Base-by-base conservation (phyloP, 2,329 filamentous ascomycete genomes). In the Tolypocladium nubicola region DNA sequence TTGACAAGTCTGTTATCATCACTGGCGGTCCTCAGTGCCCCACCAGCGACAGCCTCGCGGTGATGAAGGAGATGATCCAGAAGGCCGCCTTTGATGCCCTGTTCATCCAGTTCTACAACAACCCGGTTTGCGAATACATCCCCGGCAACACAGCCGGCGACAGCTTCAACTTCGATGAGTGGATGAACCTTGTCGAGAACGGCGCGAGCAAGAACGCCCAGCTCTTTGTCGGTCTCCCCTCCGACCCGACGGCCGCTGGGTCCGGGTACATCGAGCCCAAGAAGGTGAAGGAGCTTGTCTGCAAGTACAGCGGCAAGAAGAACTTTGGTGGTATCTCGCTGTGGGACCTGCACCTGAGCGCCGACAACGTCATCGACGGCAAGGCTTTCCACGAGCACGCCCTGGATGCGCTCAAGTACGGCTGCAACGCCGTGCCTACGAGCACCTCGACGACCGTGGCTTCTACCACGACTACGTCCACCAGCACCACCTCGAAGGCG, bases 81-180 rank as follows among this genome's bases (percentile, higher is more conserved):
- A 64, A 72, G 56, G 68, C 71, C 47, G 64, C 71, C 50, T 75
- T 79, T 60, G 73, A 76, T 33, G 69, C 72, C 16, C 66, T 76
- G 45, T 78, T 75, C 63, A 65, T 79, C 54, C 76, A 79, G 67
- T 79, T 79, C 66, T 79, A 77, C 68, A 78, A 79, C 70, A 78
- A 78, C 64, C 62, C 63, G 0, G 61, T 53, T 23, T 78, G 75
- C 62, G 70, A 74, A 50, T 65, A 68, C 33, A 63, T 73, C 59
- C 40, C 63, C 19, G 59, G 61, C 53, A 70, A 70, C 59, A 58
- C 60, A 14, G 56, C 66, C 10, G 68, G 66, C 11, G 64, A 68
- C 13, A 61, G 62, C 40, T 75, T 77, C 68, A 79, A 77, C 60
- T 79, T 75, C 63, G 64, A 74, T 54, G 64, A 65, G 16, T 79